Evolutionary conservation across 148 eudicot species (phyloP), one percentile per base, ranked within the genome.

Genomic region (Rhododendron mucronatum): DNA sequence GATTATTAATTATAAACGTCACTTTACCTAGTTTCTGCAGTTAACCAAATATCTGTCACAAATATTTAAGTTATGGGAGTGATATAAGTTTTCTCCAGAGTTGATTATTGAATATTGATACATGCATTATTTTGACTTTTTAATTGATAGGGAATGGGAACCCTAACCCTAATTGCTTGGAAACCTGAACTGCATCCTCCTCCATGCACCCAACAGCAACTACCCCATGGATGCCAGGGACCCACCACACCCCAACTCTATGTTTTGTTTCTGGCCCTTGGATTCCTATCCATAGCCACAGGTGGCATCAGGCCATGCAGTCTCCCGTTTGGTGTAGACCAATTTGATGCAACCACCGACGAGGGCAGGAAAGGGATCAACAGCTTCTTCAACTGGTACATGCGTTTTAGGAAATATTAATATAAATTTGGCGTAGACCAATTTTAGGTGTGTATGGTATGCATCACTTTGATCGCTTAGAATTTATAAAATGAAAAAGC

Each of bases 271-370:
- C 28, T 89, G 26, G 89, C 90, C 79, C 89, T 96, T 2, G 90
- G 90, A 18, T 86, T 96, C n/a, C 86, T 94, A 3, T 83, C 93
- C 57, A 83, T 96, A 0, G 97, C 92, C 35, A 87, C 95, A 0
- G 92, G 95, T 45, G 95, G 98, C 5, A 90, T 95, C 13, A 88
- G 96, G 87, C 98, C 98, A 0, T 92, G 95, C 85, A 96, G 94
- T 39, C 80, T 96, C 18, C 96, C 98, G 2, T 96, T 96, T 73
- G 98, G 98, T 1, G 91, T 91, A 0, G 97, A 96, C 89, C 97
- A 96, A 84, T 96, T 96, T 87, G 93, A 96, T 79, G 88, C 91
- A 47, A 92, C 91, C 5, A 93, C 94, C 0, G 94, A 92, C 28
- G 89, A 91, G n/a, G 98, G 98, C 0, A 87, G 93, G 83, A 90